phyloP scores from a whole-genome alignment of 148 eudicot genomes.

The Rheum nobile region DNA sequence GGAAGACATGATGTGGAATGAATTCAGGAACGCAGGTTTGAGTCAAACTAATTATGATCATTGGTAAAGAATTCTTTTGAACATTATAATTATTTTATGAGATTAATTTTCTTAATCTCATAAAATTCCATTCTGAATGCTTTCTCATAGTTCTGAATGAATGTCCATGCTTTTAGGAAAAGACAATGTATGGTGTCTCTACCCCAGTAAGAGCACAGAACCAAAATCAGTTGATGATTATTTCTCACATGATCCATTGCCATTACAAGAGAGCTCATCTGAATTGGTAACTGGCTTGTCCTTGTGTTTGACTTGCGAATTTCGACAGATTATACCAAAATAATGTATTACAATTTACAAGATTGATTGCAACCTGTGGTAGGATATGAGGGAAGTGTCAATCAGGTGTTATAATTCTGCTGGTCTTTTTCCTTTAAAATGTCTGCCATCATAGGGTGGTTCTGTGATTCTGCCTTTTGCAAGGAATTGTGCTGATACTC shows the following conservation, averaged over 20 bases:
- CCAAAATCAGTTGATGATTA: constrained; percentile 56
- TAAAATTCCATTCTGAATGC: background rate
- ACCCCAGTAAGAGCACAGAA: constrained; percentile 67
- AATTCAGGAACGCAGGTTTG: constrained; percentile 56
- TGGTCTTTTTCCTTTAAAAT: background rate
- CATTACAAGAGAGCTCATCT: constrained; percentile 13
- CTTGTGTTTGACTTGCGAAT: background rate
- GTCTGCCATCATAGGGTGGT: background rate
- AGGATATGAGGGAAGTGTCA: background rate
- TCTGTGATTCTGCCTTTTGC: background rate
- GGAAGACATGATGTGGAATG: constrained; percentile 94
- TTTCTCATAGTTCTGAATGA: background rate
- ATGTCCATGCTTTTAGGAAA: constrained; percentile 41
- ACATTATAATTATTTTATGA: background rate
- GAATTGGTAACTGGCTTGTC: constrained; percentile 11
- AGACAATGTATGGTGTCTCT: constrained; percentile 71
- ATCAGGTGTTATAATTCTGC: background rate
- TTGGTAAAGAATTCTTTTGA: background rate
- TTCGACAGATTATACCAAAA: background rate
- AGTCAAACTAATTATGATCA: background rate
- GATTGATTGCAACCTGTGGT: background rate
- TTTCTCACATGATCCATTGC: constrained; percentile 22
- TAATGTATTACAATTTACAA: background rate
- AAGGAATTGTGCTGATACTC: background rate
- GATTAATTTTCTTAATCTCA: background rate